These are phyloP conservation scores for Aspergillus coremiiformis DNA, from an alignment of 495 filamentous ascomycete genomes.

Conservation along the genomic window DNA sequence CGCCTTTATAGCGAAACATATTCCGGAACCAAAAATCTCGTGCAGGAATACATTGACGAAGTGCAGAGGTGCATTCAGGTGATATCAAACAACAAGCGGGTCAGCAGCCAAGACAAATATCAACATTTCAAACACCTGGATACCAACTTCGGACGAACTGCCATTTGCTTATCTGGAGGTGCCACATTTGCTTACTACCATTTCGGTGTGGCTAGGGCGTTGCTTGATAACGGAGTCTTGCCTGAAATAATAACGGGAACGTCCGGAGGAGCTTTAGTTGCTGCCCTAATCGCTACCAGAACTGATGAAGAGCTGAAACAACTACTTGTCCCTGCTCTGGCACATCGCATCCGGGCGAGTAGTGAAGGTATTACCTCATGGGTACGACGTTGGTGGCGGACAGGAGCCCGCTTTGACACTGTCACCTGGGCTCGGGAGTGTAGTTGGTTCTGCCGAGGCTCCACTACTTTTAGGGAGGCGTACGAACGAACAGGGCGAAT, in stretches of 20 bases:
- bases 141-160: conserved; percentile 87
- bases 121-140: conserved; percentile 79
- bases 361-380: conserved; percentile 69
- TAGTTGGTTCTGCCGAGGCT: conserved; percentile 83
- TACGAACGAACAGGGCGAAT: conserved; percentile 92
- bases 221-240: conserved; percentile 77
- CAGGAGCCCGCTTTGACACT: conserved; percentile 88
- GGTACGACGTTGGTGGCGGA: conserved; percentile 79
- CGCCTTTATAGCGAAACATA: conserved; percentile 92
- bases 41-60: conserved; percentile 86
- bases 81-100: conserved; percentile 55
- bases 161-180: conserved; percentile 88
- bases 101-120: conserved; percentile 68
- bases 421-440: conserved; percentile 82
- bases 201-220: conserved; percentile 84
- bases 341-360: conserved; percentile 78
- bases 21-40: conserved; percentile 87
- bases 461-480: conserved; percentile 88
- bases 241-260: conserved; percentile 95
- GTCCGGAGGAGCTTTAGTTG: conserved; percentile 86
- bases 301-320: conserved; percentile 84
- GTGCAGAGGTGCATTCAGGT: conserved; percentile 52
- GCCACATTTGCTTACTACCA: conserved; percentile 96
- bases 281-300: conserved; percentile 77
- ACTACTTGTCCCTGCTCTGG: conserved; percentile 77